Evolutionary conservation across 148 eudicot species (phyloP).

Genomic region (Rhododendron mucronatum): DNA sequence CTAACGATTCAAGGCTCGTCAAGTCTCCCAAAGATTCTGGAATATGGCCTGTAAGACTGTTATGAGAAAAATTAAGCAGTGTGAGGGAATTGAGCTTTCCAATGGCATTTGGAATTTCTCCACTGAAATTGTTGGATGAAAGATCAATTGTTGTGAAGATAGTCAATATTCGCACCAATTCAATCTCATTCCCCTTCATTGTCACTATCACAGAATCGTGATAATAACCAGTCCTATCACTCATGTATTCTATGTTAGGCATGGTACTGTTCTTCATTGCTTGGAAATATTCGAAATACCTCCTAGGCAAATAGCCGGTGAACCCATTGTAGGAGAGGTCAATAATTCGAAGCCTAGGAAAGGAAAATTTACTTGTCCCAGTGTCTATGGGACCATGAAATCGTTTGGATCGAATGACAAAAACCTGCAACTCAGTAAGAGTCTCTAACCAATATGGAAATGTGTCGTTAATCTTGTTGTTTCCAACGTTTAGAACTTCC

Average conservation of each 20-base stretch:
- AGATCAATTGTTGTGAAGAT: not conserved
- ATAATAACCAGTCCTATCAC: not conserved
- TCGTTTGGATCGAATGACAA: constrained; percentile 24
- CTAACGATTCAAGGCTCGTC: no score
- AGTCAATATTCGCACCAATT: not conserved
- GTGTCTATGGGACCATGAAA: constrained; percentile 25
- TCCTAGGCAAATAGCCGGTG: constrained; percentile 3
- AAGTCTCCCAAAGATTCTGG: no score
- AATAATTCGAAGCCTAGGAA: constrained; percentile 36
- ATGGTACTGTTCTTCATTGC: constrained; percentile 13
- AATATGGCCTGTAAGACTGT: not conserved
- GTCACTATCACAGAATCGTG: not conserved
- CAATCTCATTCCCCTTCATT: not conserved
- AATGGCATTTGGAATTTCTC: no score
- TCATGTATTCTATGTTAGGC: not conserved
- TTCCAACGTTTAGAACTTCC: constrained; percentile 35
- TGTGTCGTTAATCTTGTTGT: constrained; percentile 28
- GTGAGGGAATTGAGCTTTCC: no score
- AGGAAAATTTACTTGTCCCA: not conserved
- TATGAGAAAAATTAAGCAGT: no score
- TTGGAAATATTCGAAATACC: constrained; percentile 9
- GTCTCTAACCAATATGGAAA: constrained; percentile 30
- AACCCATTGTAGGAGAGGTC: constrained; percentile 47
- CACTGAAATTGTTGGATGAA: no score
- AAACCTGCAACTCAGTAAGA: constrained; percentile 23